Evolutionary conservation across 345 rosid genomes (phyloP).

Genomic region (Alliaria petiolata): DNA sequence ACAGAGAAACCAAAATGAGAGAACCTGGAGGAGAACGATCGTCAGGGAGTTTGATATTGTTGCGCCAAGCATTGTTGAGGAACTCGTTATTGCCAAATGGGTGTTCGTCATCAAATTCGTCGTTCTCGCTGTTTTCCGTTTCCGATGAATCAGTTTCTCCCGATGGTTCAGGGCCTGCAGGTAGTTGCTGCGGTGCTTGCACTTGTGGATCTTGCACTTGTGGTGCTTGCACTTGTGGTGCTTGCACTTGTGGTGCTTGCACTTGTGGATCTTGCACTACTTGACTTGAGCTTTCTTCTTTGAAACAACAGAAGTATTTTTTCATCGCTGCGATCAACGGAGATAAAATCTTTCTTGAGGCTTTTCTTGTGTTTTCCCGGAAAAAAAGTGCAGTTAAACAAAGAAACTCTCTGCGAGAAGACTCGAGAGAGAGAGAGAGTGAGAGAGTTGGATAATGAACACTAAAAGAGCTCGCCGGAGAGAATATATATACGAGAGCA

Average conservation of each 20-base stretch:
- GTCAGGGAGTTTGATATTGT: not conserved
- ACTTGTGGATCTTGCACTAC: not conserved
- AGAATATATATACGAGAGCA: not conserved
- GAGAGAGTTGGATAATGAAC: not conserved
- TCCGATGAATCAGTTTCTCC: not conserved
- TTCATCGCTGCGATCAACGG: not conserved
- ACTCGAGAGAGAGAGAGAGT: not conserved
- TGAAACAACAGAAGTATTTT: not conserved
- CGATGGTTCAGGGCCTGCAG: not conserved
- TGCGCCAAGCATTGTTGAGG: not conserved
- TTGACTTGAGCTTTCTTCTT: not conserved
- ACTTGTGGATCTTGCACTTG: too few relatives aligned
- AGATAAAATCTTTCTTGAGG: too few relatives aligned
- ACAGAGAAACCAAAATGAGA: not conserved
- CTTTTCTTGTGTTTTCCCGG: not conserved
- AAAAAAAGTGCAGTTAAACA: slow-evolving; percentile 4
- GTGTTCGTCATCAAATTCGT: not conserved
- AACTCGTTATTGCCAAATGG: not conserved
- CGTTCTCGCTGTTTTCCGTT: not conserved
- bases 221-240: not conserved
- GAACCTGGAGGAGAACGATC: slow-evolving; percentile 8
- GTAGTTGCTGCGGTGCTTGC: not conserved
- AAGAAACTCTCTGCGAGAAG: not conserved
- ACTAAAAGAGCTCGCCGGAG: not conserved
- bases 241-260: not conserved